Conservation (phyloP, 2,329 filamentous ascomycete genomes). For the Arthrobotrys musiformis region DNA sequence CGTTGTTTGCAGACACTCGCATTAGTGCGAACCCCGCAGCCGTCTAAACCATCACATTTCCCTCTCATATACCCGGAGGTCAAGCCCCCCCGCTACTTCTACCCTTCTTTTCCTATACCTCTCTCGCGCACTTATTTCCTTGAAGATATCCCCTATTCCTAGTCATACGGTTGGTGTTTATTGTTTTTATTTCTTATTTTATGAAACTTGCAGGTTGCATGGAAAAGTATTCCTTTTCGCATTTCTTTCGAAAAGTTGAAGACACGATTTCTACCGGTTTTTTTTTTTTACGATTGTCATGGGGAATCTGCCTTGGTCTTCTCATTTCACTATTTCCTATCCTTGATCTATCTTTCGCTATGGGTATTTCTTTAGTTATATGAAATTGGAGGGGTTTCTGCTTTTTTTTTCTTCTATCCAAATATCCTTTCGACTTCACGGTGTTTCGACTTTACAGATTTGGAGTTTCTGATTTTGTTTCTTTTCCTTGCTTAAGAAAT, state of each 20-base stretch:
- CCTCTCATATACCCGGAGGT: neutral
- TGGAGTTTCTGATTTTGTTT: slow-evolving; percentile 3
- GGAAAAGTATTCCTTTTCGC: slow-evolving; percentile 35
- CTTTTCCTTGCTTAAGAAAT: neutral
- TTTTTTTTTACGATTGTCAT: neutral
- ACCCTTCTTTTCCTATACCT: slow-evolving; percentile 8
- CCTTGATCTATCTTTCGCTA: slow-evolving; percentile 15
- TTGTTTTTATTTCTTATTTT: neutral
- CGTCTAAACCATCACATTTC: slow-evolving; percentile 20
- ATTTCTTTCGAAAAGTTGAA: slow-evolving; percentile 21
- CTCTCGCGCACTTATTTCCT: slow-evolving; percentile 18
- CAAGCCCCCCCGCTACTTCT: neutral
- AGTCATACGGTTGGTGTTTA: slow-evolving; percentile 38
- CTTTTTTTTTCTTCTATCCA: neutral
- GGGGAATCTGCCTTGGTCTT: neutral
- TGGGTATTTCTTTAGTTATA: slow-evolving; percentile 11
- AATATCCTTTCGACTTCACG: slow-evolving; percentile 2
- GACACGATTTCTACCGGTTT: slow-evolving; percentile 42
- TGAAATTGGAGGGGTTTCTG: slow-evolving; percentile 39
- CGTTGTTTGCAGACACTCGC: slow-evolving; percentile 41
- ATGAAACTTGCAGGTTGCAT: slow-evolving; percentile 9
- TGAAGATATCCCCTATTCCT: slow-evolving; percentile 45
- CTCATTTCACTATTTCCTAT: neutral
- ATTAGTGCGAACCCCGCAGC: slow-evolving; percentile 31
- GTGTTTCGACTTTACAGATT: slow-evolving; percentile 1